Base-by-base conservation (phyloP, 805 yeast species). In the Kodamaea lidongshanica region DNA sequence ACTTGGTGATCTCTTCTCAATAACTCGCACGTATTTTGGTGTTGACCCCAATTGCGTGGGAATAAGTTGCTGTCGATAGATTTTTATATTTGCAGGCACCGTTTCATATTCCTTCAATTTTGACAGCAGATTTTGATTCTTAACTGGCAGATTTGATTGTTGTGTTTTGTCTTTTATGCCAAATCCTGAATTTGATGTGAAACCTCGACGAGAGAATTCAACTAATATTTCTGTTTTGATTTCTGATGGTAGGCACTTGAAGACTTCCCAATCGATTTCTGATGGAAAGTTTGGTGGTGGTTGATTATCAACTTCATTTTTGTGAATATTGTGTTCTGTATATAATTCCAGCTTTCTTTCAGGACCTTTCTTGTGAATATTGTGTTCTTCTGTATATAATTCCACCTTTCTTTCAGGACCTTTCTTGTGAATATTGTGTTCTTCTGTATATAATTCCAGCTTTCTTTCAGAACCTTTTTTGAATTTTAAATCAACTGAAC, bases 201-300 rank as follows among this genome's bases (percentile, higher is more conserved):
- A 38, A 0, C 65, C 61, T 16, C 82, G 50, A 24, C 73, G 56
- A 6, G 58, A 42, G 17, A 79, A 46, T 38, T 80, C 85, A 3
- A 51, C 48, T 37, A 57, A 61, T 1, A 87, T 46, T 42, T 87
- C 96, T 1, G 54, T 41, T 41, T 75, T 75, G 4, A 87, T 73
- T 14, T 77, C 80, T 2, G 52, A 42, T 0, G 96, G 96, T 6
- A 87, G 54, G 27, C 67, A 71, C 8, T 68, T 60, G 44, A 84
- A 72, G 2, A 81, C 83, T 2, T 68, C 72, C 68, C 76, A 64
- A 44, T 85, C 86, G 19, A 79, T 63, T n/a, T 70, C 34, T 4
- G 29, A 26, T 16, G 34, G 34, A 15, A 31, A 23, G 12, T 31
- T 14, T 6, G 22, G 10, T 3, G 32, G 32, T 5, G 10, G 5